Base-by-base conservation (phyloP, 140 eudicot genomes). In the Bidens hawaiensis region DNA sequence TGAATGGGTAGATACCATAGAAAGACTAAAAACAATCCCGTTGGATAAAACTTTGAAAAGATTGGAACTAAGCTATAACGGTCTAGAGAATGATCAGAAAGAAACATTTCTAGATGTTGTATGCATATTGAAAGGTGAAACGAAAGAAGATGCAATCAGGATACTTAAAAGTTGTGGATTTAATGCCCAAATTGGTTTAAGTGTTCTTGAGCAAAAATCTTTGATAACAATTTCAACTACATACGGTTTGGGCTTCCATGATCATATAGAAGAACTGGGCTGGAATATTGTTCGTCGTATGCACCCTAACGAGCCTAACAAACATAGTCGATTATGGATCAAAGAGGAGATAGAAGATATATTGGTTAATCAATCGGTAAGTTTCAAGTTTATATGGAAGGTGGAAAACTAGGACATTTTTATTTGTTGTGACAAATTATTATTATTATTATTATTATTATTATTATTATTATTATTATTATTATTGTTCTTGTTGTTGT, bases 251-350 rank as follows among this genome's bases (percentile, higher is more conserved):
- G 2, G 11, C 15, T 26, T 17, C 1, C 25, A 52, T 3, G 57
- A 69, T 19, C 58, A 18, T 45, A 15, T 75, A 9, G 42, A 62
- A 62, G 81, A 76, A 48, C 54, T 76, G 72, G 81, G 81, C 1
- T 19, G 41, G 42, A 4, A 63, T 38, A 63, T 76, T 36, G 73
- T 62, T 25, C 41, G 73, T 9, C 63, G 34, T 2, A 8, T 0
- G 3, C 36, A 57, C 36, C 65, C 53, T 0, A 16, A 43, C 10
- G 53, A 68, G 14, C 66, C 55, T 42, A n/a, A 0, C 0, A 47
- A 4, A 45, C 70, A 41, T 26, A 69, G 56, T 3, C 56, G 72
- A 3, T 49, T 49, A 49, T 49, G 55, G 80, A 52, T 30, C 9
- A 1, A 11, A 0, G 13, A 47, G 21, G 65, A 74, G 9, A 27